These are phyloP conservation scores for Berkeleyomyces rouxiae DNA, from an alignment of 2,329 filamentous ascomycete genomes.

Conservation along the genomic window DNA sequence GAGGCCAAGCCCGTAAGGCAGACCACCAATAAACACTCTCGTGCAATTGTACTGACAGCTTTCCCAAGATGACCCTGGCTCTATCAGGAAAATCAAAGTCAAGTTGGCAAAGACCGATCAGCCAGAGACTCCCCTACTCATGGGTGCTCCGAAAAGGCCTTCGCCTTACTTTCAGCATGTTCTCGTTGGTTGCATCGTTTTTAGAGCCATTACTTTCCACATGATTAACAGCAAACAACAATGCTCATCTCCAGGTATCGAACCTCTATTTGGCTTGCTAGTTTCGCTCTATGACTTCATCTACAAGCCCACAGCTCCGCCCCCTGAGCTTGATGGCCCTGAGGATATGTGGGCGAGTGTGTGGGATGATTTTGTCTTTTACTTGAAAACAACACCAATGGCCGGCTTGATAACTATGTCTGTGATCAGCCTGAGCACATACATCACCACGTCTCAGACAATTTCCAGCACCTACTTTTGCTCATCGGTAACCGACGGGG, in stretches of 20 bases:
- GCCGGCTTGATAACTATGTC: slow-evolving; percentile 16
- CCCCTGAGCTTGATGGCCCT: slow-evolving; percentile 18
- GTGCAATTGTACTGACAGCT: not conserved
- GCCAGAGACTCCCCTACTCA: slow-evolving; percentile 1
- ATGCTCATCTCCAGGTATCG: slow-evolving; percentile 33
- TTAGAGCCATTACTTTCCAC: slow-evolving; percentile 33
- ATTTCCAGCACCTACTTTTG: slow-evolving; percentile 34
- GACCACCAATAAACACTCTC: not conserved
- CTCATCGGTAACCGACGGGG: slow-evolving; percentile 26
- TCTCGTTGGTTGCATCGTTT: slow-evolving; percentile 28
- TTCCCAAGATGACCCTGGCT: slow-evolving; percentile 2
- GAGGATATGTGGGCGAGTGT: slow-evolving; percentile 33
- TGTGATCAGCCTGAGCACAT: slow-evolving; percentile 28
- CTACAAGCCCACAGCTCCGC: not conserved
- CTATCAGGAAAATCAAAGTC: not conserved
- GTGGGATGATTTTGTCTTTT: slow-evolving; percentile 31
- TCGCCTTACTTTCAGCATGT: slow-evolving; percentile 29
- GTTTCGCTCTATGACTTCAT: slow-evolving; percentile 12
- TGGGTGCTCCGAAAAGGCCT: slow-evolving; percentile 28
- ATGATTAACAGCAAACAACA: slow-evolving; percentile 31
- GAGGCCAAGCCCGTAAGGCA: slow-evolving; percentile 15
- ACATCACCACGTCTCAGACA: slow-evolving; percentile 20
- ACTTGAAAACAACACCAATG: slow-evolving; percentile 24
- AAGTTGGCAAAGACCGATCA: not conserved
- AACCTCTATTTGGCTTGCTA: slow-evolving; percentile 20